These are phyloP conservation scores for Aspergillus nomiae DNA, from an alignment of 2,329 filamentous ascomycete genomes.

Conservation along the genomic window DNA sequence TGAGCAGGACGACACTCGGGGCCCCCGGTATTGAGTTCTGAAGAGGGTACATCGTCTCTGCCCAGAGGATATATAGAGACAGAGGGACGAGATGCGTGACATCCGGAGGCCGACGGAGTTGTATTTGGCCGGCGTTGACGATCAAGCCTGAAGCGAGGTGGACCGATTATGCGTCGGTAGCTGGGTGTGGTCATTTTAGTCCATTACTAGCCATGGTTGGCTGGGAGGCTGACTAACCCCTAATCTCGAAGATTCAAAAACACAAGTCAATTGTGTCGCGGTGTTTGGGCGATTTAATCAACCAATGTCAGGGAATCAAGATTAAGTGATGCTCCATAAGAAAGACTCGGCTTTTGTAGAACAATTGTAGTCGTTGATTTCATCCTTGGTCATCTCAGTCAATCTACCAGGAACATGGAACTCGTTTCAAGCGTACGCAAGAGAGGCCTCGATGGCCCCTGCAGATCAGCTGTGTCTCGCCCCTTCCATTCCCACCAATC, in stretches of 20 bases:
- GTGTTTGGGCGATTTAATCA: neutral
- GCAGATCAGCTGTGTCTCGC: slow-evolving; percentile 7
- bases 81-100: neutral
- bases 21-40: neutral
- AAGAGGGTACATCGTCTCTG: neutral
- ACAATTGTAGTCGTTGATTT: neutral
- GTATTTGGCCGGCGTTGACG: neutral
- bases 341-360: neutral
- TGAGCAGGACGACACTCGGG: neutral
- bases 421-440: neutral
- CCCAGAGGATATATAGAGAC: neutral
- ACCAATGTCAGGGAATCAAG: neutral
- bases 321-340: neutral
- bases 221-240: neutral
- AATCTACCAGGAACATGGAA: slow-evolving; percentile 2
- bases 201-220: neutral
- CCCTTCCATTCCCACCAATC: slow-evolving; percentile 10
- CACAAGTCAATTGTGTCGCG: no score
- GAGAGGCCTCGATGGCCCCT: slow-evolving; percentile 1
- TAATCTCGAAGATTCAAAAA: no score
- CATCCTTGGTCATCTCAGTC: neutral
- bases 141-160: neutral
- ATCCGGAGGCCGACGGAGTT: slow-evolving; percentile 3
- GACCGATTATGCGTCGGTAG: neutral
- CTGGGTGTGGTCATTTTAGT: neutral